phyloP scores from a whole-genome alignment of 495 filamentous ascomycete genomes.

The Podospora pseudocomata region DNA sequence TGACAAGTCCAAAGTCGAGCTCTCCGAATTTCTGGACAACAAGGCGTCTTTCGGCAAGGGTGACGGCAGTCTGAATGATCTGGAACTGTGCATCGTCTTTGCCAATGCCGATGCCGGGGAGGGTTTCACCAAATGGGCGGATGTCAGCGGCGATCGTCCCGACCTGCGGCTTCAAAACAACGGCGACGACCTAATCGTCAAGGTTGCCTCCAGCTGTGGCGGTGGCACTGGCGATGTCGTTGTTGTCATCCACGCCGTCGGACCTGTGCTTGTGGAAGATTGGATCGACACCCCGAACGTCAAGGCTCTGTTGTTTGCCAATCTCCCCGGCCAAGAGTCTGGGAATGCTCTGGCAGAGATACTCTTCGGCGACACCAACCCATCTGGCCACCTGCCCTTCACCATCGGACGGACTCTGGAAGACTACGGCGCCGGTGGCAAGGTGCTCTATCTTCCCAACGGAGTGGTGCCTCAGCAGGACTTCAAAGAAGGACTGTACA shows the following conservation, averaged over 20 bases:
- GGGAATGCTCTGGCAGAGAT: slow-evolving; percentile 82
- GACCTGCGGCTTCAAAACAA: slow-evolving; percentile 74
- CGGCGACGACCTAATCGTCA: slow-evolving; percentile 67
- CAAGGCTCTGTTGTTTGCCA: slow-evolving; percentile 78
- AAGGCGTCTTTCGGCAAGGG: slow-evolving; percentile 28
- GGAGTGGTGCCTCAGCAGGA: slow-evolving; percentile 75
- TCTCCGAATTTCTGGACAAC: slow-evolving; percentile 61
- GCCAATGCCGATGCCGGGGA: slow-evolving; percentile 62
- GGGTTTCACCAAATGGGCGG: slow-evolving; percentile 58
- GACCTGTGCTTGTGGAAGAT: slow-evolving; percentile 76
- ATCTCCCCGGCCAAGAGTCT: slow-evolving; percentile 87
- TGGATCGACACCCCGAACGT: slow-evolving; percentile 80
- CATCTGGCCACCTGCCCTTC: slow-evolving; percentile 83
- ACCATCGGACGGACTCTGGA: slow-evolving; percentile 77
- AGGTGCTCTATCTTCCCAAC: slow-evolving; percentile 72
- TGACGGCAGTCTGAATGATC: slow-evolving; percentile 35
- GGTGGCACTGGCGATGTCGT: slow-evolving; percentile 62
- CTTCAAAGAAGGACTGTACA: slow-evolving; percentile 77
- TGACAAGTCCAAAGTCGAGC: slow-evolving; percentile 53
- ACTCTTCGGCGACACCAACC: slow-evolving; percentile 79
- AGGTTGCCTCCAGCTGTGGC: slow-evolving; percentile 69
- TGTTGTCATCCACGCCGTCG: slow-evolving; percentile 87
- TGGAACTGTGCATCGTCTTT: slow-evolving; percentile 69
- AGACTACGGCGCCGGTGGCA: slow-evolving; percentile 78
- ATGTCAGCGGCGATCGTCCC: slow-evolving; percentile 76